Evolutionary conservation across 1,139 yeast species (phyloP).

Genomic region (Geotrichum cucujoidarum): DNA sequence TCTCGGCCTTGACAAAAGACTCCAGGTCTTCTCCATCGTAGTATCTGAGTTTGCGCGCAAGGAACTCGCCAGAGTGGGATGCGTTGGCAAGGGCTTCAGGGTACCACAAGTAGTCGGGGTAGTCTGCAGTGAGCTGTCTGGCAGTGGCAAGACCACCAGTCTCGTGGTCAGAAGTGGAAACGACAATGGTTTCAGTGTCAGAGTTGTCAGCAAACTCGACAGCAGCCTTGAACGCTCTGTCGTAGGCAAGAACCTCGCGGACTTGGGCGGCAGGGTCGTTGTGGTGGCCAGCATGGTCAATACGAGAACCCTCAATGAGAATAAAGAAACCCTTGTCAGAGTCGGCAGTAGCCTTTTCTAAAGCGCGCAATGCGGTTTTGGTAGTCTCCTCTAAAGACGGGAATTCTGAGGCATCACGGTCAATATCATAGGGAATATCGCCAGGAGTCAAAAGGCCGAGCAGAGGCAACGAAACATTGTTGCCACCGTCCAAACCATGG

Average conservation of each 20-base stretch:
- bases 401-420: constrained; percentile 51
- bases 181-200: constrained; percentile 65
- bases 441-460: constrained; percentile 63
- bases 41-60: constrained; percentile 42
- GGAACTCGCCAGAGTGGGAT: constrained; percentile 67
- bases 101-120: constrained; percentile 71
- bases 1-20: constrained; percentile 46
- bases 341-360: constrained; percentile 58
- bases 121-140: constrained; percentile 55
- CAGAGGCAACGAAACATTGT: constrained; percentile 62
- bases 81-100: constrained; percentile 65
- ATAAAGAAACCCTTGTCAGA: constrained; percentile 76
- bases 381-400: constrained; percentile 78
- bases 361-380: constrained; percentile 59
- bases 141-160: constrained; percentile 83
- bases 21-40: constrained; percentile 35
- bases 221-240: constrained; percentile 67
- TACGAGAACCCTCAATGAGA: constrained; percentile 79
- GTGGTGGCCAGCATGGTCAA: constrained; percentile 87
- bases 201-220: constrained; percentile 57
- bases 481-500: constrained; percentile 51
- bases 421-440: constrained; percentile 79
- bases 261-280: constrained; percentile 89
- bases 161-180: constrained; percentile 85
- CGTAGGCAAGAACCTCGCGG: constrained; percentile 70